Percentiles rank a stretch among this genome's conserved stretches.
phyloP scores from a whole-genome alignment of 331 rosid species.

The Rosa hybrid region DNA sequence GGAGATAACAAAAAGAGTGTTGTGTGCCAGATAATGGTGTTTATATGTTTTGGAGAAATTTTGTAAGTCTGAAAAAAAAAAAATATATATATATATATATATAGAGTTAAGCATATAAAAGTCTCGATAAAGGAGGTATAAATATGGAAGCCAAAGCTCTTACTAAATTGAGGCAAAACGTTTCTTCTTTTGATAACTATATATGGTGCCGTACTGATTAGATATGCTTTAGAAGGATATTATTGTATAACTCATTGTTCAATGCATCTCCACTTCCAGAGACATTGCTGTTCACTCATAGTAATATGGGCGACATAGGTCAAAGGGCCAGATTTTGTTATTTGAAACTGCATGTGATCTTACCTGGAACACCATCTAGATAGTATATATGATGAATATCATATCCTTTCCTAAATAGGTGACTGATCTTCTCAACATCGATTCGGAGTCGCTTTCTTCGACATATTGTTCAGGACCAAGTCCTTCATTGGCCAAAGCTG shows the following conservation, averaged over 20 bases:
- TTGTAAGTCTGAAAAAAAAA: background rate
- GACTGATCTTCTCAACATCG: conserved; percentile 47
- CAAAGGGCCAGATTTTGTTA: background rate
- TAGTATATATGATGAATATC: conserved; percentile 1
- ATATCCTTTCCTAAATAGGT: conserved; percentile 44
- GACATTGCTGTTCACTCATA: background rate
- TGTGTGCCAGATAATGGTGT: background rate
- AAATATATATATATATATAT: too few species aligned
- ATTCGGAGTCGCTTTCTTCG: conserved; percentile 37
- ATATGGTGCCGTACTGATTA: background rate
- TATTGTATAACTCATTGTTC: background rate
- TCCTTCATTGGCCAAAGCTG: conserved; percentile 39
- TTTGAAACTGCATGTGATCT: background rate
- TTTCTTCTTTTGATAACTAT: background rate
- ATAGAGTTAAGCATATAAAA: background rate
- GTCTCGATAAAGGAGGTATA: background rate
- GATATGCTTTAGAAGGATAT: background rate
- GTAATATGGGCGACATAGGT: background rate
- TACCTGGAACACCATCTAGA: conserved; percentile 4
- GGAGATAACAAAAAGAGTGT: background rate
- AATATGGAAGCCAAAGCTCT: conserved; percentile 12
- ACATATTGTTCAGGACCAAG: conserved; percentile 39
- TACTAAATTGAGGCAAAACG: background rate
- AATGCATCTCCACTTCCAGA: conserved; percentile 1
- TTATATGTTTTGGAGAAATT: background rate